Evolutionary conservation across 495 filamentous ascomycete genomes (phyloP), one percentile per base, ranked within the genome.

Genomic region (Neurospora hispaniola): DNA sequence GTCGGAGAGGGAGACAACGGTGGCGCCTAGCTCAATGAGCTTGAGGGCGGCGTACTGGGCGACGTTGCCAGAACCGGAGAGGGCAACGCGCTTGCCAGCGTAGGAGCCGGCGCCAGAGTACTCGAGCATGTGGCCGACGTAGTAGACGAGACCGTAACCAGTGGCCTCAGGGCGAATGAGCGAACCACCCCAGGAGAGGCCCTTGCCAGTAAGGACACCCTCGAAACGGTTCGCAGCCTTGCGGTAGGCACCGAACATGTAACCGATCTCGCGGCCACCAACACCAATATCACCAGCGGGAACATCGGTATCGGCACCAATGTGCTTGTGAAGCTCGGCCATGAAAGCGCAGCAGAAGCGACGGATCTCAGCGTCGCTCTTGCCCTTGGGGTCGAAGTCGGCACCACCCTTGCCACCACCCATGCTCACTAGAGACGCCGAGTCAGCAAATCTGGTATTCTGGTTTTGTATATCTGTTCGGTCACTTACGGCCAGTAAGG

Each of bases 361-460:
- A 75, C 96, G 93, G 86, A 99, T 98, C 88, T 99, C 96, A 80
- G 89, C 91, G 83, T 99, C 95, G 71, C 90, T 91, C 89, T 98
- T 99, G 86, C 94, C 94, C 89, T 99, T 99, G 81, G 96, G 96
- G 86, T 99, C 94, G 83, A 99, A 99, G 87, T 99, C 96, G 81
- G 96, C 91, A 77, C 96, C 96, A 85, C 96, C 96, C 88, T 99
- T 99, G 78, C 93, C 96, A 86, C 96, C 96, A 75, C 96, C 96
- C 89, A 99, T 98, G 87, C 89, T 96, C 80, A 98, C 93, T 94
- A 71, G 14, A 44, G 31, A 39, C 43, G 40, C 75, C 31, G 41
- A 74, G 79, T 81, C 14, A 83, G 80, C 74, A 40, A 70, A 46
- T 38, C 11, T 16, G 46, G 42, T 59, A 14, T 31, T 66, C 38